Percentiles rank a stretch among this genome's conserved stretches.
Conservation (phyloP, 2,329 filamentous ascomycete species). For the Trichophyton mentagrophytes region DNA sequence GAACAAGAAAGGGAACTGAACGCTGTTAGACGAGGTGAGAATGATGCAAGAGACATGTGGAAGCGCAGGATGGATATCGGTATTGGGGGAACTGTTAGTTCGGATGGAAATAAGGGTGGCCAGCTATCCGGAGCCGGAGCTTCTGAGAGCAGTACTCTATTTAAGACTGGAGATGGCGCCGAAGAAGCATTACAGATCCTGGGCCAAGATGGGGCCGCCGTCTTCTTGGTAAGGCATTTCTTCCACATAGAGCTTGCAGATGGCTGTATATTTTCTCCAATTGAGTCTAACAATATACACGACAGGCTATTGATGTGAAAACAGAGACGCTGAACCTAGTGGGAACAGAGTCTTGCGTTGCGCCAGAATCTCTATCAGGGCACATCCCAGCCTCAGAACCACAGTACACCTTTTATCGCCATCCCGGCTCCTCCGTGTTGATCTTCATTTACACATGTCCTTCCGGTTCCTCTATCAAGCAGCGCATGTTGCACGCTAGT, state of each 20-base stretch:
- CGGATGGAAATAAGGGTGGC: constrained; percentile 17
- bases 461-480: constrained; percentile 47
- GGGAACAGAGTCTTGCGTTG: constrained; percentile 30
- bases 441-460: constrained; percentile 56
- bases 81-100: constrained; percentile 28
- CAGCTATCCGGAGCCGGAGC: constrained; percentile 28
- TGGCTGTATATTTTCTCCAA: neutral
- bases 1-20: constrained; percentile 47
- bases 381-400: constrained; percentile 43
- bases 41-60: constrained; percentile 44
- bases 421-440: constrained; percentile 36
- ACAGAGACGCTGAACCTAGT: constrained; percentile 47
- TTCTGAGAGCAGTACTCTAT: constrained; percentile 26
- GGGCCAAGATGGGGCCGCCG: constrained; percentile 22
- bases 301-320: constrained; percentile 28
- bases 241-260: neutral
- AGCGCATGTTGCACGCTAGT: constrained; percentile 53
- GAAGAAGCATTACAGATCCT: constrained; percentile 37
- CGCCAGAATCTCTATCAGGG: constrained; percentile 33
- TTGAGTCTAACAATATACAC: constrained; percentile 15
- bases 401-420: constrained; percentile 49
- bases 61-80: constrained; percentile 34
- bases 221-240: constrained; percentile 36
- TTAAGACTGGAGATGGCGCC: constrained; percentile 43
- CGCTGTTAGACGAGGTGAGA: constrained; percentile 47